Evolutionary conservation across 1,284 basidiomycete genomes (phyloP), one percentile per base, ranked within the genome.

Genomic region (Boletus smithii): DNA sequence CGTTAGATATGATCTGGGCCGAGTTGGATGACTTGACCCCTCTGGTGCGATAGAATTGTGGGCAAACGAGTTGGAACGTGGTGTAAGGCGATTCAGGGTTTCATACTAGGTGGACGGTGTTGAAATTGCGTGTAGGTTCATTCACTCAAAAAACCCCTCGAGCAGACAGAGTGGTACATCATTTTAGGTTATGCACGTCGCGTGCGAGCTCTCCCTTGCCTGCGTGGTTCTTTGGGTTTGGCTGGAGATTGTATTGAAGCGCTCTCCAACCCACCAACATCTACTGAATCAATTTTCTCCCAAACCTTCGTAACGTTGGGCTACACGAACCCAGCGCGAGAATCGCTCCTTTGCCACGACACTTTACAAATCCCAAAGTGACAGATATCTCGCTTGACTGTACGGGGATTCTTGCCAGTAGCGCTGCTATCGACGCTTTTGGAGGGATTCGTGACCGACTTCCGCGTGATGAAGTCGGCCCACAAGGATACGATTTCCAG

Each of bases 11-110:
- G 30, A 26, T 57, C 4, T 55, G 47, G 48, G 23, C 30, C 4
- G 30, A 37, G 4, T 41, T 54, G 20, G 14, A 39, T 13, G 38
- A 44, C 34, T 16, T 57, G 30, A 34, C 46, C 16, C 55, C 53
- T n/a, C 41, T 55, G 7, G 30, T 57, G 14, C 33, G 24, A 29
- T 55, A n/a, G n/a, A n/a, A n/a, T n/a, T n/a, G n/a, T n/a, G n/a
- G n/a, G n/a, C n/a, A n/a, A n/a, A n/a, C n/a, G n/a, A n/a, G n/a
- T n/a, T n/a, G n/a, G 46, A 32, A 5, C 6, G 8, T 24, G 6
- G 23, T 24, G 23, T 24, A 24, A 24, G 23, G 23, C 23, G 23
- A 24, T 8, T 24, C n/a, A n/a, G n/a, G n/a, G 23, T 24, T 24
- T 24, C 8, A 7, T 7, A 5, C 23, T 8, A 24, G 7, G 6